A percentile compares a stretch with the other conserved stretches of the same genome.
Conservation (phyloP, 192 early-diverging fungal genomes). For the Piromyces finnis region DNA sequence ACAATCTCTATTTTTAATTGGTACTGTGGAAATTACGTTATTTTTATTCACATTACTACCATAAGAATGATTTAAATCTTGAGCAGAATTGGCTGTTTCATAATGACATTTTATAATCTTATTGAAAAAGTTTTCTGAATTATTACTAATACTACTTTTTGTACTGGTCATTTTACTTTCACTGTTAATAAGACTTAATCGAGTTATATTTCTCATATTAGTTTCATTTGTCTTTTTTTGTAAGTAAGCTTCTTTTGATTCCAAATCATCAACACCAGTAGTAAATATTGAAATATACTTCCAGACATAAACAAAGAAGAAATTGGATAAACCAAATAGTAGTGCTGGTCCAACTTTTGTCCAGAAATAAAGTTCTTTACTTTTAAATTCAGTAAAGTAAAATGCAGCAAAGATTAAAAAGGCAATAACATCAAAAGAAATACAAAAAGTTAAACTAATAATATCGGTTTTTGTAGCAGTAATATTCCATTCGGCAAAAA, state of each 20-base stretch:
- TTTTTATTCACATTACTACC: too few species aligned
- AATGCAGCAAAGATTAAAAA: not conserved
- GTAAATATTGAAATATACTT: not conserved
- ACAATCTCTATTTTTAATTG: too few species aligned
- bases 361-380: not conserved
- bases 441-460: not conserved
- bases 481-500: not conserved
- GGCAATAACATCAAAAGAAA: not conserved
- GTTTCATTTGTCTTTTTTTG: not conserved
- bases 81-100: not conserved
- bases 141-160: too few species aligned
- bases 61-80: too few species aligned
- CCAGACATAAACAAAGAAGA: not conserved
- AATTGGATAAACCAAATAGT: not conserved
- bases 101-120: not conserved
- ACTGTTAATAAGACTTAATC: not conserved
- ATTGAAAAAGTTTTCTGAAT: not conserved
- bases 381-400: not conserved
- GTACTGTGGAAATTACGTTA: too few species aligned
- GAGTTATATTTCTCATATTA: not conserved
- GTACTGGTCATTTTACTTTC: too few species aligned
- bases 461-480: not conserved
- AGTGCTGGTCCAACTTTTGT: not conserved
- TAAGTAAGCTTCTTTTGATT: not conserved
- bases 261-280: not conserved